A percentile compares a stretch with the other conserved stretches of the same genome.
Conservation (phyloP, 192 early-diverging fungal genomes). For the Martensiomyces pterosporus region DNA sequence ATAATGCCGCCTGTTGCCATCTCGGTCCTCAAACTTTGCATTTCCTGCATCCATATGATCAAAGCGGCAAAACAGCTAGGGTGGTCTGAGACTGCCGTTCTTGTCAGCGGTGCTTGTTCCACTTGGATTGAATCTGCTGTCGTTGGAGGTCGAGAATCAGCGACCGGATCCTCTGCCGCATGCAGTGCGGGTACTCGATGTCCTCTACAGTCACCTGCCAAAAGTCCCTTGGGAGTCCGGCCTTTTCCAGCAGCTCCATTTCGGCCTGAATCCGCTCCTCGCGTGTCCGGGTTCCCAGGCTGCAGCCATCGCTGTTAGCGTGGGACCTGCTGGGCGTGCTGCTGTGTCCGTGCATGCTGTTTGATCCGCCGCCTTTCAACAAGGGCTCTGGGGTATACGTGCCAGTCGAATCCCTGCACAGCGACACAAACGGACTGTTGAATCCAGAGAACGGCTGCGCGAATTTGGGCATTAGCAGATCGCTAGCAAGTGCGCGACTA, state of each 20-base stretch:
- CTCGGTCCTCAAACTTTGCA: no score
- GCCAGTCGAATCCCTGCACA: conserved; percentile 7
- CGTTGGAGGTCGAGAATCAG: conserved; percentile 34
- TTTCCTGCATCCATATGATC: no score
- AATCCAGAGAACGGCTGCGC: conserved; percentile 29
- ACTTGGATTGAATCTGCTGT: conserved; percentile 17
- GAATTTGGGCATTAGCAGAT: conserved; percentile 40
- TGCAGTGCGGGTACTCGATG: conserved; percentile 49
- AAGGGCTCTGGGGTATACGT: conserved; percentile 16
- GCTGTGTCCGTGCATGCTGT: conserved; percentile 1
- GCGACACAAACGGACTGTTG: conserved; percentile 20
- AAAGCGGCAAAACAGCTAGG: no score
- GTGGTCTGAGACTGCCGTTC: no score
- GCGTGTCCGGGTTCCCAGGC: conserved; percentile 1
- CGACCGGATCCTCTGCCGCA: conserved; percentile 38
- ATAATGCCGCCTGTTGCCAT: no score
- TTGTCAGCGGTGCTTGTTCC: no score
- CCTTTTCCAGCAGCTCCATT: conserved; percentile 38
- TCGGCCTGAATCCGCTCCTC: conserved; percentile 35
- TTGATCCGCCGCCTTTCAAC: conserved; percentile 24
- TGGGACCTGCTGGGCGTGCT: background rate
- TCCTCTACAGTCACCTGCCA: conserved; percentile 51
- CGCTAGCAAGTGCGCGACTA: conserved; percentile 33
- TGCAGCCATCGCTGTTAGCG: no score
- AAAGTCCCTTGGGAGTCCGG: conserved; percentile 43